Conservation (phyloP, 805 yeast genomes). For the Yamadazyma insecticola region DNA sequence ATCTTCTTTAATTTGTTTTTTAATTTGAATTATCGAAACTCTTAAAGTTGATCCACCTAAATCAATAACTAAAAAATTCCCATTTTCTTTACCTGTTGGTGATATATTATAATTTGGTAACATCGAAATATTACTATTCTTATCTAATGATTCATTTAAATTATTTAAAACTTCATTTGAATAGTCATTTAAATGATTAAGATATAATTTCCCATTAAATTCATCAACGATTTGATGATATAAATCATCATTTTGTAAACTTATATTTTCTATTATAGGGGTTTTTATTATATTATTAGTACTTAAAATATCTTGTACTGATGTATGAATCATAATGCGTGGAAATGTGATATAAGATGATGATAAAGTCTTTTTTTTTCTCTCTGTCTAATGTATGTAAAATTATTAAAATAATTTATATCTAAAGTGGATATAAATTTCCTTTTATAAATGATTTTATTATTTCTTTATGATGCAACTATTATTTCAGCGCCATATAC, state of each 20-base stretch:
- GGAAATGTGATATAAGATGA: no score
- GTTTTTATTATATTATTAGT: no score
- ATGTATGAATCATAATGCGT: no score
- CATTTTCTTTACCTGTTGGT: constrained; percentile 34
- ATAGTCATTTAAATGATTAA: constrained; percentile 9
- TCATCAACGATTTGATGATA: constrained; percentile 3
- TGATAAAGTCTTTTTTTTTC: no score
- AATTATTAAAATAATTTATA: no score
- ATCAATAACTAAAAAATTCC: constrained; percentile 45
- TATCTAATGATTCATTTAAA: constrained; percentile 25
- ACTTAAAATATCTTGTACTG: no score
- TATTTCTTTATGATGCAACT: no score
- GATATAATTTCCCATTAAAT: constrained; percentile 5
- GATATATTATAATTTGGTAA: constrained; percentile 34
- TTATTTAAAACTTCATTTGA: constrained; percentile 17
- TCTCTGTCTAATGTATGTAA: no score
- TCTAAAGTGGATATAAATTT: no score
- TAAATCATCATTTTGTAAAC: constrained; percentile 3
- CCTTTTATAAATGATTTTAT: no score
- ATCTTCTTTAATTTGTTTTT: constrained; percentile 6
- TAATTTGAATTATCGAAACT: constrained; percentile 33
- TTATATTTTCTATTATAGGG: no score
- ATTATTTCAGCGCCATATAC: no score
- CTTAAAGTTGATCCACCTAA: constrained; percentile 56
- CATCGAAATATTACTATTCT: constrained; percentile 30